Conservation (phyloP, 805 yeast genomes). For the Myxozyma vanderwaltii region DNA sequence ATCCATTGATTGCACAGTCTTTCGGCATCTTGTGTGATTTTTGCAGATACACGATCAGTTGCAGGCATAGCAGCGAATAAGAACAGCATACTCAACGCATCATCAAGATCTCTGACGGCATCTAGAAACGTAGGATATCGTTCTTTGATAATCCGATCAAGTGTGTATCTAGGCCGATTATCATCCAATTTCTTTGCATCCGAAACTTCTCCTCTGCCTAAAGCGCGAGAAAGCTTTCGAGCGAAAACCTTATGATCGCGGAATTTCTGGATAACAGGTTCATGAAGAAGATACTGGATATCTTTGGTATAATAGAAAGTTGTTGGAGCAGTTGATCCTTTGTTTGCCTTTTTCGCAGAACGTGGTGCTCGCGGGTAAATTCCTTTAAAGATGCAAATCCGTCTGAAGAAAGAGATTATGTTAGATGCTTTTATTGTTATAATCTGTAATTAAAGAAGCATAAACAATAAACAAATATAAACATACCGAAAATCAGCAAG, state of each 20-base stretch:
- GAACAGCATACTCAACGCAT: slow-evolving; percentile 92
- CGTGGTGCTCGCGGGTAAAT: slow-evolving; percentile 96
- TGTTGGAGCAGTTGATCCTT: slow-evolving; percentile 94
- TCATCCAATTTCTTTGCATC: slow-evolving; percentile 85
- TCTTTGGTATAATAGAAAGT: slow-evolving; percentile 94
- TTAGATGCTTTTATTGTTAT: not conserved
- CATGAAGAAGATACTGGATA: slow-evolving; percentile 91
- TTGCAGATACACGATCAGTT: slow-evolving; percentile 75
- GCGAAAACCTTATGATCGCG: slow-evolving; percentile 95
- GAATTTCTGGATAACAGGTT: slow-evolving; percentile 86
- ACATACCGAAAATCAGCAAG: slow-evolving; percentile 76
- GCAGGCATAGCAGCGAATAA: slow-evolving; percentile 95
- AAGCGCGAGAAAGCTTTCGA: slow-evolving; percentile 81
- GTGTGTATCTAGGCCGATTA: slow-evolving; percentile 77
- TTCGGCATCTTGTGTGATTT: slow-evolving; percentile 85
- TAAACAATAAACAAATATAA: not conserved
- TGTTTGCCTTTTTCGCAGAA: slow-evolving; percentile 94
- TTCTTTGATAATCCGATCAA: slow-evolving; percentile 90
- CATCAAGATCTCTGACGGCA: slow-evolving; percentile 90
- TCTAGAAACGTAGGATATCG: slow-evolving; percentile 93
- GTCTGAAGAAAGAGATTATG: slow-evolving; percentile 47
- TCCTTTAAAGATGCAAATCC: slow-evolving; percentile 96
- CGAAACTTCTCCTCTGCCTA: slow-evolving; percentile 87
- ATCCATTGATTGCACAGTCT: slow-evolving; percentile 90
- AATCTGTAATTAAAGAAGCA: no score